phyloP scores from a whole-genome alignment of 2,329 filamentous ascomycete genomes.

The Nigrospora sphaerica region DNA sequence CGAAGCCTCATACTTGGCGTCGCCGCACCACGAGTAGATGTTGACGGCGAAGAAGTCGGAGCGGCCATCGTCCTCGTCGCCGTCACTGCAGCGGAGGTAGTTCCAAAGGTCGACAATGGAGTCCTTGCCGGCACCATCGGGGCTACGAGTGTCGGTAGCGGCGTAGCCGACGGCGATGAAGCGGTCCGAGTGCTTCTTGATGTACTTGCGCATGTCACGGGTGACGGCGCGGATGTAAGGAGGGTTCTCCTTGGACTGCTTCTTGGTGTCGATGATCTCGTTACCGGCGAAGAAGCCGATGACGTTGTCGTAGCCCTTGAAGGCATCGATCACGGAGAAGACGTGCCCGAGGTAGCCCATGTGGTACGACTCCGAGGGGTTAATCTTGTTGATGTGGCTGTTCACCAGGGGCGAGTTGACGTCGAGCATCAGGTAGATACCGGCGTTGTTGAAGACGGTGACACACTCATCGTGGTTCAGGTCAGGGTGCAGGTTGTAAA shows the following conservation, averaged over 20 bases:
- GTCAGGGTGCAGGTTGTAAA: conserved; percentile 56
- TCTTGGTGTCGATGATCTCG: conserved; percentile 63
- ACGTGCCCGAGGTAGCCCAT: conserved; percentile 51
- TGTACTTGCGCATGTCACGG: conserved; percentile 70
- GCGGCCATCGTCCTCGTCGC: conserved; percentile 46
- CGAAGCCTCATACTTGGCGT: conserved; percentile 53
- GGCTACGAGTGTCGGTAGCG: conserved; percentile 47
- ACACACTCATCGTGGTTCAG: conserved; percentile 57
- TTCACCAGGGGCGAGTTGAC: conserved; percentile 54
- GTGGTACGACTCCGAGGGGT: conserved; percentile 51
- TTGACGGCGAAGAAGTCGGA: conserved; percentile 59
- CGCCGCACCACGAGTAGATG: conserved; percentile 62
- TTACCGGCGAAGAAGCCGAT: conserved; percentile 68
- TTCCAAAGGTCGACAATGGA: conserved; percentile 59
- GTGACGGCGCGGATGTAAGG: conserved; percentile 65
- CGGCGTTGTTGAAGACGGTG: conserved; percentile 57
- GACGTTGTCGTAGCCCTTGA: conserved; percentile 56
- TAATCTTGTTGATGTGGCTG: conserved; percentile 41
- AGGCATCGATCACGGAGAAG: conserved; percentile 56
- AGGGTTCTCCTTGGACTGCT: conserved; percentile 50
- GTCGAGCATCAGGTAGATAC: conserved; percentile 59
- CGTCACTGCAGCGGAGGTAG: conserved; percentile 57
- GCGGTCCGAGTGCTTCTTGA: conserved; percentile 58
- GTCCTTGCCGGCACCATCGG: background rate
- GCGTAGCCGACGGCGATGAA: conserved; percentile 69